These are phyloP conservation scores for Ophiocordyceps unilateralis DNA, from an alignment of 2,329 filamentous ascomycete genomes.

Conservation along the genomic window DNA sequence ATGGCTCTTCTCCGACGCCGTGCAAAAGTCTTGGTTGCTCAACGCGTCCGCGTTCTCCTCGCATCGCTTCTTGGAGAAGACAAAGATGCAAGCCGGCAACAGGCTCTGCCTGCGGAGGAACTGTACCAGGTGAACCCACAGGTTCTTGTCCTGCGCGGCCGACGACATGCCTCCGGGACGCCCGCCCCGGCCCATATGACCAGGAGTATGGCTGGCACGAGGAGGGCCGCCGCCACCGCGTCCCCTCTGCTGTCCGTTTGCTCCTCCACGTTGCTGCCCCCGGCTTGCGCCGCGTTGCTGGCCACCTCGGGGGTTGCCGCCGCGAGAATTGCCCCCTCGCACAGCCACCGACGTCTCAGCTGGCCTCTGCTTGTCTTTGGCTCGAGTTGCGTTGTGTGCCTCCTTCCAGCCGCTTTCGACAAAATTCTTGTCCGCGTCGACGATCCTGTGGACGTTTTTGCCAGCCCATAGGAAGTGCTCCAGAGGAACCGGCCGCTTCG, in stretches of 20 bases:
- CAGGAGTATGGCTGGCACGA: constrained; percentile 44
- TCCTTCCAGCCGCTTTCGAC: constrained; percentile 89
- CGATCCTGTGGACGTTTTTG: constrained; percentile 86
- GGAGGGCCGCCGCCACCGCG: constrained; percentile 32
- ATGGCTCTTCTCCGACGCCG: constrained; percentile 81
- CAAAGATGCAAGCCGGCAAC: constrained; percentile 88
- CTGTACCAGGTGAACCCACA: constrained; percentile 93
- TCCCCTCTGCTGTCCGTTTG: constrained; percentile 27
- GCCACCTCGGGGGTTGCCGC: constrained; percentile 22
- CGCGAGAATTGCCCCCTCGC: constrained; percentile 20
- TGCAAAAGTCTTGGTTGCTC: constrained; percentile 90
- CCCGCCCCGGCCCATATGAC: constrained; percentile 81
- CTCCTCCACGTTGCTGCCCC: constrained; percentile 21
- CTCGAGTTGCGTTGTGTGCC: constrained; percentile 65
- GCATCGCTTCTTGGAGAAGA: constrained; percentile 95
- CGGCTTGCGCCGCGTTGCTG: constrained; percentile 29
- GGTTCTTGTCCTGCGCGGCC: constrained; percentile 82
- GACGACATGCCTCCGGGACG: constrained; percentile 74
- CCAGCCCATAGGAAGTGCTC: constrained; percentile 95
- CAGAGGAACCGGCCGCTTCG: constrained; percentile 83
- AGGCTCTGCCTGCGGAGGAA: constrained; percentile 75
- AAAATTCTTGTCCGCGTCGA: constrained; percentile 82
- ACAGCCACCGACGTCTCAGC: constrained; percentile 16
- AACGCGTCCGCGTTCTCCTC: constrained; percentile 94
- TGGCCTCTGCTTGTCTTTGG: constrained; percentile 56